Conservation (phyloP, 176 grass and related monocot genomes). For the Oryza coarctata region DNA sequence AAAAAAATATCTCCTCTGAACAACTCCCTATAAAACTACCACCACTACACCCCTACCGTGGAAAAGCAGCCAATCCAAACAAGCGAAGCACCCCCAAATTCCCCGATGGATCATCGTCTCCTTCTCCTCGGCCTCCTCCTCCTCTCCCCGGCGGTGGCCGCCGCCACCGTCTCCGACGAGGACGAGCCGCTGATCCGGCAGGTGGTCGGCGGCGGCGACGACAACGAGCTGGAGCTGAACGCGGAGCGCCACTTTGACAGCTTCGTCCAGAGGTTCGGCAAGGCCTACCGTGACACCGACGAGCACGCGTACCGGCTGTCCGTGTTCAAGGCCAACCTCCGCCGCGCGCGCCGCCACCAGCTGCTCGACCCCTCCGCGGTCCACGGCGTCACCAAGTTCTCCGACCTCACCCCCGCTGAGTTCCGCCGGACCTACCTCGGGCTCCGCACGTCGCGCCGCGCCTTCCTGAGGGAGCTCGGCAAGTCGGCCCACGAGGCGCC, state of each 20-base stretch:
- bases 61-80: slow-evolving; percentile 34
- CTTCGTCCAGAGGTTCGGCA: slow-evolving; percentile 70
- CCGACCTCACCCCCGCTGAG: slow-evolving; percentile 85
- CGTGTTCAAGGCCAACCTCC: slow-evolving; percentile 83
- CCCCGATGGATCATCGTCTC: slow-evolving; percentile 48
- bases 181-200: slow-evolving; percentile 69
- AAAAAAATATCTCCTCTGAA: slow-evolving; percentile 15
- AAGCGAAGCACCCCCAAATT: slow-evolving; percentile 12
- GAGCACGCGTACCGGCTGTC: slow-evolving; percentile 74
- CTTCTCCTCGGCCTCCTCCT: slow-evolving; percentile 25
- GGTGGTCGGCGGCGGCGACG: slow-evolving; percentile 48
- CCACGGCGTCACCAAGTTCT: slow-evolving; percentile 89
- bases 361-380: slow-evolving; percentile 72
- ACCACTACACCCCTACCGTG: background rate
- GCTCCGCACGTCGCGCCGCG: slow-evolving; percentile 43
- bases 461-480: slow-evolving; percentile 35
- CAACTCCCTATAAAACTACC: slow-evolving; percentile 30
- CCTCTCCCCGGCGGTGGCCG: background rate
- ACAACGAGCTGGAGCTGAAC: slow-evolving; percentile 55
- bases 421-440: slow-evolving; percentile 73
- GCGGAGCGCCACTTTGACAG: slow-evolving; percentile 63
- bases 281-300: slow-evolving; percentile 64
- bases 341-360: slow-evolving; percentile 71
- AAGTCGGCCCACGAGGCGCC: slow-evolving; percentile 60
- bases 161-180: background rate